These are phyloP conservation scores for Mycena crocata DNA, from an alignment of 768 basidiomycete genomes.

Conservation along the genomic window DNA sequence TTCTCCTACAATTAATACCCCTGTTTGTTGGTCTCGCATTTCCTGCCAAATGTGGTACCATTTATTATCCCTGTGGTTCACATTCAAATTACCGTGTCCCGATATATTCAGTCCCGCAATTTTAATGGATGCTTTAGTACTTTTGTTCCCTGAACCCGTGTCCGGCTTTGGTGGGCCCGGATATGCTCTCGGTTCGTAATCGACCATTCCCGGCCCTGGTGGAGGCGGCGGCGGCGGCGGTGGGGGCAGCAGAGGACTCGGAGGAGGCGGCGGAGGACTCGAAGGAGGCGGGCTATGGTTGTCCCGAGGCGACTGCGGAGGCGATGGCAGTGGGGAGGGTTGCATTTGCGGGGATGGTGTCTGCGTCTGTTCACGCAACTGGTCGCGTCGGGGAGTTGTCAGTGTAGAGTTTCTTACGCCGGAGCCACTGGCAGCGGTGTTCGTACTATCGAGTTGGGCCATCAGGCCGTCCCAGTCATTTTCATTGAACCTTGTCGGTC, in stretches of 20 bases:
- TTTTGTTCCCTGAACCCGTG: background rate
- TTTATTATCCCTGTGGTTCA: conserved; percentile 11
- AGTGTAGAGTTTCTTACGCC: too few species aligned
- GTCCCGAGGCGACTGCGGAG: background rate
- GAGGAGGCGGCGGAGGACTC: background rate
- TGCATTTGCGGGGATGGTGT: too few species aligned
- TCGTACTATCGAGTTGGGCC: too few species aligned
- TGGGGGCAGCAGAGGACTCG: background rate
- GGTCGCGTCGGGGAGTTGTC: too few species aligned
- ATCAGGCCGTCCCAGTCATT: too few species aligned
- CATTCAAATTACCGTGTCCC: conserved; percentile 8
- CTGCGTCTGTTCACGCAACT: too few species aligned
- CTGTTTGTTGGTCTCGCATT: conserved; percentile 16
- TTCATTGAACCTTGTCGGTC: too few species aligned
- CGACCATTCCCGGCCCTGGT: background rate
- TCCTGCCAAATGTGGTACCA: conserved; percentile 24
- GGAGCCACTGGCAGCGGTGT: too few species aligned
- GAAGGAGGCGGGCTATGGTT: background rate
- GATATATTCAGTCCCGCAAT: conserved; percentile 27
- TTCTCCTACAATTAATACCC: conserved; percentile 21
- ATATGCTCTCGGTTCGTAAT: background rate
- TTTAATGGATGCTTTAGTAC: conserved; percentile 18
- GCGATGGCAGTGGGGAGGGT: too few species aligned
- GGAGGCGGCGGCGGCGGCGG: background rate
- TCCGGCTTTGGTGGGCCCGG: background rate